Percentiles rank a stretch among this genome's conserved stretches.
These are phyloP conservation scores for Botrytis squamosa DNA, from an alignment of 2,329 filamentous ascomycete species.

Conservation along the genomic window DNA sequence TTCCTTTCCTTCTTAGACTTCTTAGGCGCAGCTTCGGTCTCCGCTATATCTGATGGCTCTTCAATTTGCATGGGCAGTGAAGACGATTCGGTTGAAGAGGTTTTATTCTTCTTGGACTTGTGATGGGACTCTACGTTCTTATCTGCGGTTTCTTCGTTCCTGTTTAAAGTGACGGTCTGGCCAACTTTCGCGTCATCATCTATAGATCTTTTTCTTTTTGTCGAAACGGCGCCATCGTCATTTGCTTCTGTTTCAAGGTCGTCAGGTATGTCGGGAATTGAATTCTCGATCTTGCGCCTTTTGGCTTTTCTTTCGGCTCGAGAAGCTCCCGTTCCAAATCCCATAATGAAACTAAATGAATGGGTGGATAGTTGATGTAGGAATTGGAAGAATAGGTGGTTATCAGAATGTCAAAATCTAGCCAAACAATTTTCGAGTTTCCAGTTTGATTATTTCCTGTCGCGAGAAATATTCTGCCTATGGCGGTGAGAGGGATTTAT, in stretches of 20 bases:
- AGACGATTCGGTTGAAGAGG: neutral
- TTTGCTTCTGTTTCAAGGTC: conserved; percentile 29
- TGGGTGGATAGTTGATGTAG: neutral
- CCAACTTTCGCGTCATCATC: conserved; percentile 9
- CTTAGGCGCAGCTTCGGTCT: conserved; percentile 35
- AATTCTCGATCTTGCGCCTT: conserved; percentile 39
- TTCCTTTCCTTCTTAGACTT: conserved; percentile 42
- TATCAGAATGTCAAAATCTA: neutral
- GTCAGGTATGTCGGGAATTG: conserved; percentile 39
- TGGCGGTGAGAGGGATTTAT: neutral
- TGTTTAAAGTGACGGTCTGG: neutral
- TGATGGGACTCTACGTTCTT: neutral
- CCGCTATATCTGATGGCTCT: conserved; percentile 22
- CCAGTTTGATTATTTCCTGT: neutral
- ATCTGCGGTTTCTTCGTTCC: conserved; percentile 21
- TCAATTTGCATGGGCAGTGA: neutral
- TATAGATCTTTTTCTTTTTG: conserved; percentile 31
- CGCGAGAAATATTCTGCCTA: conserved; percentile 11
- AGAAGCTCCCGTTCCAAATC: conserved; percentile 30
- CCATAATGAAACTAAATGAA: conserved; percentile 35
- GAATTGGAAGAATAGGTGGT: neutral
- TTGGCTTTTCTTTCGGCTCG: conserved; percentile 40
- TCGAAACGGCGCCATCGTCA: conserved; percentile 26
- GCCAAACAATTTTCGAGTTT: neutral
- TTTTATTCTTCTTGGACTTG: conserved; percentile 16